A percentile compares a stretch with the other conserved stretches of the same genome.
These are phyloP conservation scores for Chimonanthus salicifolius DNA, from an alignment of 164 flowering plant genomes.

Conservation along the genomic window DNA sequence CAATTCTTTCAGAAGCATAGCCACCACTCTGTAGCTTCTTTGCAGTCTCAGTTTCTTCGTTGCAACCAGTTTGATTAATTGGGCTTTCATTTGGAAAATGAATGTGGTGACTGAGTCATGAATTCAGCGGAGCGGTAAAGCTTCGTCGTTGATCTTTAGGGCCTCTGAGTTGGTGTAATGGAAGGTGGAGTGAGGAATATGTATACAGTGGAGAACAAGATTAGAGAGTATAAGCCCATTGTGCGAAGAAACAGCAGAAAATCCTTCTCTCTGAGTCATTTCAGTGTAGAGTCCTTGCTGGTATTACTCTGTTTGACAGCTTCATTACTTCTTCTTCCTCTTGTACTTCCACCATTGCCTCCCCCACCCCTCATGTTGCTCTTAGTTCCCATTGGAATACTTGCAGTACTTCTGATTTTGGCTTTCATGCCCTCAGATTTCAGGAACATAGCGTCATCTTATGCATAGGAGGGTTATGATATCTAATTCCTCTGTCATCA, in stretches of 20 bases:
- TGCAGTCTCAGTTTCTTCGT: not conserved
- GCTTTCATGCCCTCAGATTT: constrained; percentile 67
- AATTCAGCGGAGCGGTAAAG: not conserved
- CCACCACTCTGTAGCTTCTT: not conserved
- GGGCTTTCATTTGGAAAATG: not conserved
- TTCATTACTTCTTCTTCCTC: constrained; percentile 63
- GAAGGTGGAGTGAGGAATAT: constrained; percentile 19
- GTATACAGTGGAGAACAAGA: constrained; percentile 7
- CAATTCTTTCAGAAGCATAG: not conserved
- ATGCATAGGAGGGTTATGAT: constrained; percentile 25
- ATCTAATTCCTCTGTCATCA: not conserved
- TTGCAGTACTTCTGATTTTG: constrained; percentile 57
- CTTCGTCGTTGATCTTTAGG: constrained; percentile 9
- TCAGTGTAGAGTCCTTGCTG: constrained; percentile 55
- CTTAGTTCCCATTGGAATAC: constrained; percentile 62
- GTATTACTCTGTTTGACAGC: constrained; percentile 55
- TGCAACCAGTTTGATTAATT: not conserved
- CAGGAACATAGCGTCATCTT: constrained; percentile 34
- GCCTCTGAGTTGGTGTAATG: constrained; percentile 21
- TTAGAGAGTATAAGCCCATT: constrained; percentile 16
- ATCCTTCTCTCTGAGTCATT: constrained; percentile 35
- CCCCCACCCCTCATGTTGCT: constrained; percentile 86
- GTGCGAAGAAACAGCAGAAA: constrained; percentile 25
- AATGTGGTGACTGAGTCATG: not conserved
- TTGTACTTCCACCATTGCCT: constrained; percentile 81